Conservation (phyloP, 306 rosid species). For the Vigna reflexopilosa region DNA sequence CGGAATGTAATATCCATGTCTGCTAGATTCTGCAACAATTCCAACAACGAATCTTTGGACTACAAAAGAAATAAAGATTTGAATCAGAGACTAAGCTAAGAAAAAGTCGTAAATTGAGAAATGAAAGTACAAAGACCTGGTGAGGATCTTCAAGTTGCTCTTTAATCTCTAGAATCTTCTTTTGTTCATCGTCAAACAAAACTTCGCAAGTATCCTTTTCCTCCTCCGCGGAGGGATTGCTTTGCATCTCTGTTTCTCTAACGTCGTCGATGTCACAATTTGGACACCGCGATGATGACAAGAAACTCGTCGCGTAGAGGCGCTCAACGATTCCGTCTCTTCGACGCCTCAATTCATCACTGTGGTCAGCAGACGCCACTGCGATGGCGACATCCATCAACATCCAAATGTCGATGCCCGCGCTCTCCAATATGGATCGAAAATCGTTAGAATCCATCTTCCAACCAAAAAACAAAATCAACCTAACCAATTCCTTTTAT, state of each 20-base stretch:
- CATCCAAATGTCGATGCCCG: slow-evolving; percentile 75
- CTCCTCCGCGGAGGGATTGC: slow-evolving; percentile 49
- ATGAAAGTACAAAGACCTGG: slow-evolving; percentile 53
- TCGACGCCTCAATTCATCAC: slow-evolving; percentile 64
- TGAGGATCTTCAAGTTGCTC: slow-evolving; percentile 74
- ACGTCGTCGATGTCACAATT: slow-evolving; percentile 47
- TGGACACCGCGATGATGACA: slow-evolving; percentile 37
- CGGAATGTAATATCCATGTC: slow-evolving; percentile 91
- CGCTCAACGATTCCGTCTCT: slow-evolving; percentile 80
- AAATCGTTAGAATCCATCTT: slow-evolving; percentile 80
- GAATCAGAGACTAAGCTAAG: background rate
- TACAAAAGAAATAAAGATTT: slow-evolving; percentile 3
- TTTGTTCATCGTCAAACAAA: slow-evolving; percentile 78
- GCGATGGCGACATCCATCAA: slow-evolving; percentile 77
- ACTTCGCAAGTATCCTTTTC: slow-evolving; percentile 69
- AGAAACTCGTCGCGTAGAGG: slow-evolving; percentile 59
- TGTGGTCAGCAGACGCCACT: slow-evolving; percentile 70
- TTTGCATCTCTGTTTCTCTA: slow-evolving; percentile 19
- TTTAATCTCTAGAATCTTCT: slow-evolving; percentile 73
- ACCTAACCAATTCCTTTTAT: background rate
- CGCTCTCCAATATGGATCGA: slow-evolving; percentile 65
- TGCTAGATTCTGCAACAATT: slow-evolving; percentile 77
- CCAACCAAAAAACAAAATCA: background rate
- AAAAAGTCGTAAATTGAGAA: background rate
- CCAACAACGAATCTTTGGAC: slow-evolving; percentile 77